These are phyloP conservation scores for Syzygium jambos DNA, from an alignment of 345 rosid genomes.

Conservation along the genomic window DNA sequence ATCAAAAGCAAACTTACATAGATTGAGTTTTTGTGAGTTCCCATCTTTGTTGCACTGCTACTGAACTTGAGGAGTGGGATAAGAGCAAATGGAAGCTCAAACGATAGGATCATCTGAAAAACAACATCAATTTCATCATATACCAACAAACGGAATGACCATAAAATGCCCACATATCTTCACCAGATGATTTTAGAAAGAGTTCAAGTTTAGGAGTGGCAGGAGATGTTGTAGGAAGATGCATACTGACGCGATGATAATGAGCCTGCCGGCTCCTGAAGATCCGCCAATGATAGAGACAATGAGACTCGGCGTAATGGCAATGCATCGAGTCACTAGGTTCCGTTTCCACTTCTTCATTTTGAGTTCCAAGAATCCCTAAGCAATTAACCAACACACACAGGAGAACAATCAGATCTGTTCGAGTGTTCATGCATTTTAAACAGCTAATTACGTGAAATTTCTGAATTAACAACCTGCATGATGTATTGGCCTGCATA, in stretches of 20 bases:
- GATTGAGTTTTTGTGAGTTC: conserved; percentile 57
- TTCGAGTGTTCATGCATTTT: not conserved
- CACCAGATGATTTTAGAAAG: not conserved
- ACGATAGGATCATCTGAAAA: conserved; percentile 61
- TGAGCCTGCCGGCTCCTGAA: conserved; percentile 44
- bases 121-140: not conserved
- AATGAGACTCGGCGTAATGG: conserved; percentile 52
- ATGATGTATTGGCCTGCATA: conserved; percentile 65
- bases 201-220: not conserved
- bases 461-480: conserved; percentile 23
- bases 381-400: not conserved
- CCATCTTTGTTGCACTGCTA: conserved; percentile 57
- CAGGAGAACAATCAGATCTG: not conserved
- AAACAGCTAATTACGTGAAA: not conserved
- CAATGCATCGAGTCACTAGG: conserved; percentile 46
- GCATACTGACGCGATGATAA: conserved; percentile 56
- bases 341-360: conserved; percentile 55
- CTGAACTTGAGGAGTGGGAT: conserved; percentile 73
- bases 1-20: not conserved
- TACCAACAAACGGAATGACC: not conserved
- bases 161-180: not conserved
- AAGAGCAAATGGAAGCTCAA: conserved; percentile 65
- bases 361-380: conserved; percentile 61
- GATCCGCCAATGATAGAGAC: conserved; percentile 55
- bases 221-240: not conserved